These are phyloP conservation scores for Penicillium aurantiogriseum DNA, from an alignment of 2,329 filamentous ascomycete species.

Conservation along the genomic window DNA sequence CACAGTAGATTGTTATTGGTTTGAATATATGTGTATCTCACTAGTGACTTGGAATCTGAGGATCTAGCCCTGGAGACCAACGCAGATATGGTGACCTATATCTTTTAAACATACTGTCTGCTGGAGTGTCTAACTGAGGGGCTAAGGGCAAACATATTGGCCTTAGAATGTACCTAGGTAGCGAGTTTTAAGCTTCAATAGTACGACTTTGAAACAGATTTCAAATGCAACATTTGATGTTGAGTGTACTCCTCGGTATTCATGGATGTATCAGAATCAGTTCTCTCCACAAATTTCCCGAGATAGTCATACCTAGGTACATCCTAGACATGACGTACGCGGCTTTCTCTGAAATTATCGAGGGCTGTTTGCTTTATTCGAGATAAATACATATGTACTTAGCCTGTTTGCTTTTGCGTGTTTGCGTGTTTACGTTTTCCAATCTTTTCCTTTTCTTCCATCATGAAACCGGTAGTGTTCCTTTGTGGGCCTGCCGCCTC, in stretches of 20 bases:
- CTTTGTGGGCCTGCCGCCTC: constrained; percentile 8
- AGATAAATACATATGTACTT: background rate
- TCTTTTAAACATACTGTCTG: background rate
- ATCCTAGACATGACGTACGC: constrained; percentile 3
- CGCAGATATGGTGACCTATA: background rate
- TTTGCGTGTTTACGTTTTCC: background rate
- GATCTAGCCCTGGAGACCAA: background rate
- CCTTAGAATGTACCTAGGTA: background rate
- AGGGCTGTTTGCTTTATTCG: background rate
- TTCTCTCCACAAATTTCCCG: background rate
- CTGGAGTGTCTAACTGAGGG: background rate
- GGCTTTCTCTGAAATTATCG: background rate
- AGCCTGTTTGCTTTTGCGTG: background rate
- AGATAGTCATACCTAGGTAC: background rate
- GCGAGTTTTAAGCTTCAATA: background rate
- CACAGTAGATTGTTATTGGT: background rate
- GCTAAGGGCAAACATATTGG: background rate
- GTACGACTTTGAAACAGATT: background rate
- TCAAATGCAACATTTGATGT: background rate
- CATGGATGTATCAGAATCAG: background rate
- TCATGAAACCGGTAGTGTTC: constrained; percentile 8
- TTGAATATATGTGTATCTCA: background rate
- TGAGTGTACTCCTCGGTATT: background rate
- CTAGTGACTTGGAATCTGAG: background rate
- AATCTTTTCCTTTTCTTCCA: background rate